Conservation (phyloP, 768 basidiomycete genomes). For the Leccinum disarticulatum region DNA sequence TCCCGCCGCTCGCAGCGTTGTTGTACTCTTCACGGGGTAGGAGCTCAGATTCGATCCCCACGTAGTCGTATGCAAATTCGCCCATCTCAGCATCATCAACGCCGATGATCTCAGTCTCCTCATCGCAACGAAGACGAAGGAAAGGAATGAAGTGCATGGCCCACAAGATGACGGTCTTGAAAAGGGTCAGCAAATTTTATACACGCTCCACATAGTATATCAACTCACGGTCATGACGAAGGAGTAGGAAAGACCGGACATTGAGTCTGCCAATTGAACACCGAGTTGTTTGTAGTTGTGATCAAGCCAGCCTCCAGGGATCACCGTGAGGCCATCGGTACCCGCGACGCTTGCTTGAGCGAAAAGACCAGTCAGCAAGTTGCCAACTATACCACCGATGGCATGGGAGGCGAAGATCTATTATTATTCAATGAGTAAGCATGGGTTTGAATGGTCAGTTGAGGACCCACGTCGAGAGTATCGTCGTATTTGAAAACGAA, state of each 20-base stretch:
- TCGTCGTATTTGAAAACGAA: constrained; percentile 76
- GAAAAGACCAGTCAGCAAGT: constrained; percentile 85
- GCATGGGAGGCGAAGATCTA: constrained; percentile 89
- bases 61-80: constrained; percentile 87
- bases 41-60: constrained; percentile 63
- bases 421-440: background rate
- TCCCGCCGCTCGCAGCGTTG: constrained; percentile 28
- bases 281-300: constrained; percentile 80
- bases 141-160: constrained; percentile 86
- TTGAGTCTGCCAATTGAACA: constrained; percentile 78
- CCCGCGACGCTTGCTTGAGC: constrained; percentile 77
- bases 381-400: constrained; percentile 77
- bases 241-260: constrained; percentile 63
- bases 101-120: constrained; percentile 75
- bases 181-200: background rate
- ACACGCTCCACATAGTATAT: background rate
- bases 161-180: constrained; percentile 78
- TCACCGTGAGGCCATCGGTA: constrained; percentile 69
- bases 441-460: background rate
- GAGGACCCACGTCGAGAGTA: constrained; percentile 64
- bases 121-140: constrained; percentile 63
- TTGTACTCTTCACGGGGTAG: constrained; percentile 33
- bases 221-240: constrained; percentile 71
- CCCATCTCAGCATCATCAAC: constrained; percentile 91
- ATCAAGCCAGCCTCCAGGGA: constrained; percentile 87